Evolutionary conservation across 306 rosid species (phyloP), one percentile per base, ranked within the genome.

Genomic region (Fragaria vesca): DNA sequence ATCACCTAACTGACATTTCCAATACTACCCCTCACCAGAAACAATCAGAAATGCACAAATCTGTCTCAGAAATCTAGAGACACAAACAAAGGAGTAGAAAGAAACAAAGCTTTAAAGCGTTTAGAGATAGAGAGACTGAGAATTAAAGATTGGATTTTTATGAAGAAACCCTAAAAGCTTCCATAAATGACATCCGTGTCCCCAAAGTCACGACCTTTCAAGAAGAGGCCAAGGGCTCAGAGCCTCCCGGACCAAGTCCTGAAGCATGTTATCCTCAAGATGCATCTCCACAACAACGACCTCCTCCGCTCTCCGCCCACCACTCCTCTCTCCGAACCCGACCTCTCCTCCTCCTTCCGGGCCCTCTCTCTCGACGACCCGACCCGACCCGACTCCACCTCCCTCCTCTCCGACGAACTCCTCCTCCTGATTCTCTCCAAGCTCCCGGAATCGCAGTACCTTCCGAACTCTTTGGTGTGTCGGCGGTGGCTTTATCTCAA

Each of bases 401-500:
- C 75, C 45, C 76, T 71, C 18, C 46, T 78, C 42, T 77, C 63
- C 51, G 26, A 77, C 12, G 90, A 87, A 80, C 79, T 91, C 50
- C 93, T 95, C 42, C 91, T 95, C 69, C 71, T 66, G 3, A 84
- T 95, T 79, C 88, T 95, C 51, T 26, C 96, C 20, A 83, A 80
- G 78, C 82, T 87, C 40, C 94, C 90, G 0, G 83, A 60, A 75
- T 84, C 86, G 2, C 93, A 93, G 77, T 77, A 83, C 69, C 76
- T 79, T 76, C 51, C 79, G 2, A 89, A 86, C 38, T 88, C 89
- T 16, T 89, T 95, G 1, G 97, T 95, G 61, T 95, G 99, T 84
- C 93, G 91, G 80, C 92, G 99, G 6, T 95, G 99, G 99, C 78
- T 95, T 55, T 80, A 86, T 77, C 89, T 95, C 36, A 96, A 95